Evolutionary conservation across 768 basidiomycete species (phyloP), one percentile per base, ranked within the genome.

Genomic region (Amyloporia xantha): DNA sequence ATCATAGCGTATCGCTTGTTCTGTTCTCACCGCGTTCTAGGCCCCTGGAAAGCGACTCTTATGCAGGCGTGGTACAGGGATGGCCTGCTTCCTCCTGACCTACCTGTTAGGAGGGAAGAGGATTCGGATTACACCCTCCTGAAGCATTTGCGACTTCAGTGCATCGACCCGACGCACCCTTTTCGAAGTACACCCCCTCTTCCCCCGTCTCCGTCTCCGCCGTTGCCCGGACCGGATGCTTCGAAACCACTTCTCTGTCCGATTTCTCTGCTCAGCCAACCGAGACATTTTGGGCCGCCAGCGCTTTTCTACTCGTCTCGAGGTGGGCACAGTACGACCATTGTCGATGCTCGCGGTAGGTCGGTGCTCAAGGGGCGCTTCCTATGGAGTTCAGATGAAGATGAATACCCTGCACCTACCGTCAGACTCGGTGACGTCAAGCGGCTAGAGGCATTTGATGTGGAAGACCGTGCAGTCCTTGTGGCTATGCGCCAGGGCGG

Each of bases 41-140:
- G 90, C 28, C 90, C 89, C 19, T 91, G 90, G 90, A 88, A 86
- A 60, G 74, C 85, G n/a, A 77, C 81, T 20, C 71, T 91, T 40
- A 92, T 92, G 89, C 88, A 91, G 60, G 77, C 82, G 3, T 92
- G 89, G 89, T 90, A 86, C 60, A 86, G 84, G 59, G 90, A 92
- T 52, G 86, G 86, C 7, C 64, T 90, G 17, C 71, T 92, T 20
- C 90, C 90, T 2, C 83, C 82, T 0, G 87, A 91, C 59, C 77
- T 92, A 6, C 90, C 90, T 3, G 81, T 91, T 12, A 73, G 86
- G 53, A 74, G 82, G 38, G 90, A 91, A 60, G 82, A 84, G 57
- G 89, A 90, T 35, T 58, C 69, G 0, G 79, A 78, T 2, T 91
- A 81, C 59, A 73, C 76, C 45, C 69, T 84, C 7, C 71, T 91